Percentiles rank a stretch among this genome's conserved stretches.
These are phyloP conservation scores for Antrodiella citrinella DNA, from an alignment of 768 basidiomycete genomes.

Conservation along the genomic window DNA sequence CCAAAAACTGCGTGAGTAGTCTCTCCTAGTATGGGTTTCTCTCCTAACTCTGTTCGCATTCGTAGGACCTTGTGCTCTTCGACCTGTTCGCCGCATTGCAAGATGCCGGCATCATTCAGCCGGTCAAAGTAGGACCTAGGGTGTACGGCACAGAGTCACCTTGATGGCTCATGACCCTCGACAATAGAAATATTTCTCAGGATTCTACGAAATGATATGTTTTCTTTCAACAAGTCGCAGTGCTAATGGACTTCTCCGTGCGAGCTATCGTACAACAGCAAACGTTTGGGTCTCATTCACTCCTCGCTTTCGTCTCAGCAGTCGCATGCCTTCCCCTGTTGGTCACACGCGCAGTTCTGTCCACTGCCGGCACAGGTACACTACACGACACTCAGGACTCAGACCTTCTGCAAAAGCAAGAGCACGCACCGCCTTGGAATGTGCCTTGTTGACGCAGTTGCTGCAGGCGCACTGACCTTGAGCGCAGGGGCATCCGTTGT, in stretches of 20 bases:
- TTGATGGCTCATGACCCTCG: not conserved
- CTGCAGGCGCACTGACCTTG: not conserved
- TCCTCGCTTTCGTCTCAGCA: not conserved
- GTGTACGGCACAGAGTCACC: constrained; percentile 4
- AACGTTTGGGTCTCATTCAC: not conserved
- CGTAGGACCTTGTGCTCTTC: constrained; percentile 22
- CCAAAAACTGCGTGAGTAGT: constrained; percentile 21
- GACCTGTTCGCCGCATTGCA: constrained; percentile 20
- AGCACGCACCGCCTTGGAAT: not conserved
- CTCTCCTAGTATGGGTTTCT: too few relatives aligned
- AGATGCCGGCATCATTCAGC: constrained; percentile 15
- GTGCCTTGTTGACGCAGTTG: not conserved
- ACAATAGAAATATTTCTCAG: not conserved
- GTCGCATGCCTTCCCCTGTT: not conserved
- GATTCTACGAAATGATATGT: too few relatives aligned
- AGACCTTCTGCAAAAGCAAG: not conserved
- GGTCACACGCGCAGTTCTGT: not conserved
- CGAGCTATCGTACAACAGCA: not conserved
- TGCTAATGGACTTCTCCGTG: not conserved
- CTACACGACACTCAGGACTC: not conserved
- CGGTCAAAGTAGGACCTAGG: constrained; percentile 16
- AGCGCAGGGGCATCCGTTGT: not conserved
- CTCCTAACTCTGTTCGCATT: not conserved
- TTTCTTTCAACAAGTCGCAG: too few relatives aligned
- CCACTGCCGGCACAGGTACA: not conserved